phyloP scores from a whole-genome alignment of 164 flowering plant species.

The Stephania japonica region DNA sequence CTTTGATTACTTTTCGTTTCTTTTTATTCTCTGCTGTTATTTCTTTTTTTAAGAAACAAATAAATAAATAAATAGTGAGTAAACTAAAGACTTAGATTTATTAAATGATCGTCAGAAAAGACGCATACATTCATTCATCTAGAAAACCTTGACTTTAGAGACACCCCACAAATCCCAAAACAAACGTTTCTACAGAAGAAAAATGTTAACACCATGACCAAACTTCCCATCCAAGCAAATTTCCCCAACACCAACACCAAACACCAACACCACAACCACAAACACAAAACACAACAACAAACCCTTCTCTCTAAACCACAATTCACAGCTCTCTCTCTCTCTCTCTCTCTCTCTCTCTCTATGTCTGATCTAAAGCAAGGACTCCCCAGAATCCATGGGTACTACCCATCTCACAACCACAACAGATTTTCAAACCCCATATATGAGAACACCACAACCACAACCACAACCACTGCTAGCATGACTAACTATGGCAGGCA shows the following conservation, averaged over 20 bases:
- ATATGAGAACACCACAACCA: neutral
- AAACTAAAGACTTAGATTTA: too few relatives aligned
- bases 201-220: conserved; percentile 1
- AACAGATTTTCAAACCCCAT: neutral
- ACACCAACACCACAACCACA: too few relatives aligned
- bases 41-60: too few relatives aligned
- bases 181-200: neutral
- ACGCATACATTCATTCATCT: conserved; percentile 2
- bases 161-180: neutral
- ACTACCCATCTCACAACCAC: neutral
- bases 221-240: neutral
- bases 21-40: too few relatives aligned
- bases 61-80: neutral
- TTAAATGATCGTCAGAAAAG: neutral
- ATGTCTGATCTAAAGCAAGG: conserved; percentile 13
- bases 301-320: neutral
- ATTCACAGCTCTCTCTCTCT: too few relatives aligned
- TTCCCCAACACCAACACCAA: too few relatives aligned
- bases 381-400: conserved; percentile 3
- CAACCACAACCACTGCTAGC: neutral
- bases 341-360: too few relatives aligned
- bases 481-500: neutral
- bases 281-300: neutral
- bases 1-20: too few relatives aligned
- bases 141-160: conserved; percentile 21